Evolutionary conservation across 345 rosid genomes (phyloP).

Genomic region (Atalantia buxifolia): DNA sequence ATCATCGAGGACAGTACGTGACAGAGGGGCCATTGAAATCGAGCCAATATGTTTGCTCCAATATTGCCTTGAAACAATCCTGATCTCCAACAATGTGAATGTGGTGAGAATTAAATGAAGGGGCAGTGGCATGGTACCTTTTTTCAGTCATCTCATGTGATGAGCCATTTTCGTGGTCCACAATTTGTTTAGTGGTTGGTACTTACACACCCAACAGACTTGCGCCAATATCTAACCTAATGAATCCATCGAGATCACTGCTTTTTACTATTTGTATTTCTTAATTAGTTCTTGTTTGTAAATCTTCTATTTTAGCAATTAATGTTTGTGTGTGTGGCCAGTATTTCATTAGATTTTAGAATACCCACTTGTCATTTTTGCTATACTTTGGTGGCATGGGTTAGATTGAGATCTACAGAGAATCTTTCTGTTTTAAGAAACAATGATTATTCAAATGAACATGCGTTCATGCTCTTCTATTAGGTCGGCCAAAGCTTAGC

Average conservation of each 20-base stretch:
- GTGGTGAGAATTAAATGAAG: background rate
- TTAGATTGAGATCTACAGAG: background rate
- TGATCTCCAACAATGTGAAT: background rate
- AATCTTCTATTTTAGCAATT: background rate
- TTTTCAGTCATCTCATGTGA: conserved; percentile 28
- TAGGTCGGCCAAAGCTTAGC: background rate
- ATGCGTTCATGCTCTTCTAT: background rate
- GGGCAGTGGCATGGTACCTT: conserved; percentile 12
- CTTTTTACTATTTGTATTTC: too few species aligned
- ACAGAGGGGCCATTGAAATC: background rate
- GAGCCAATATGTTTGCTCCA: background rate
- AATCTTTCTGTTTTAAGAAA: background rate
- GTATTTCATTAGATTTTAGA: background rate
- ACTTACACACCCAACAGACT: too few species aligned
- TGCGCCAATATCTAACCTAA: too few species aligned
- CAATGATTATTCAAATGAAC: background rate
- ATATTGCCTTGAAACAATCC: conserved; percentile 9
- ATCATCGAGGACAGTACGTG: background rate
- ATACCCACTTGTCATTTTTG: background rate
- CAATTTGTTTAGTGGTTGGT: conserved; percentile 19
- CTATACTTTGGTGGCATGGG: background rate
- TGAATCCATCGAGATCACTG: too few species aligned
- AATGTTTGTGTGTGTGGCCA: too few species aligned
- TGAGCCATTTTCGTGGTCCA: conserved; percentile 26
- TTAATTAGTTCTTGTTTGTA: background rate